Conservation (phyloP, 176 grass and related monocot genomes). For the Lolium multiflorum region DNA sequence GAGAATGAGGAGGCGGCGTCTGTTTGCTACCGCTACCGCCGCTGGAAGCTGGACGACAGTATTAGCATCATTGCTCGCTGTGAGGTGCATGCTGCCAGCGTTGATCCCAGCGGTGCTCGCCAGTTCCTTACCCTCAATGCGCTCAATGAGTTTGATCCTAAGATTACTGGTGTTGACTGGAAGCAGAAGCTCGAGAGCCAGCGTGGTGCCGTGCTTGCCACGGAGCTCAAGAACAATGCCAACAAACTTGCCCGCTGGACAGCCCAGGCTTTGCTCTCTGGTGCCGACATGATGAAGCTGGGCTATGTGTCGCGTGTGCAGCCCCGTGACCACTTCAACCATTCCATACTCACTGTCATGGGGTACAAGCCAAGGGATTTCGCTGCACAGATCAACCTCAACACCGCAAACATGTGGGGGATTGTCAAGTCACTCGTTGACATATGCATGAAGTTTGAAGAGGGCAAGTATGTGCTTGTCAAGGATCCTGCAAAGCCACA, state of each 20-base stretch:
- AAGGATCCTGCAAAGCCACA: constrained; percentile 84
- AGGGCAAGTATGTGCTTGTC: constrained; percentile 90
- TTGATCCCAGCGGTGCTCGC: constrained; percentile 57
- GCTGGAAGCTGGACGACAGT: constrained; percentile 79
- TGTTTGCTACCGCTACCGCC: constrained; percentile 77
- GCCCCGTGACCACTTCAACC: constrained; percentile 78
- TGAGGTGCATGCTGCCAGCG: constrained; percentile 65
- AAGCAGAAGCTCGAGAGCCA: constrained; percentile 88
- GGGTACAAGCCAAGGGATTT: constrained; percentile 88
- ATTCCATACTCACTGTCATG: constrained; percentile 72
- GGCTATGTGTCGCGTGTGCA: constrained; percentile 79
- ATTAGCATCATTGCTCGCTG: constrained; percentile 77
- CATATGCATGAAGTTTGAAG: constrained; percentile 82
- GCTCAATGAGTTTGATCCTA: constrained; percentile 83
- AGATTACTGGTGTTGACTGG: constrained; percentile 86
- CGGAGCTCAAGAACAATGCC: constrained; percentile 92
- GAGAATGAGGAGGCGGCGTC: constrained; percentile 71
- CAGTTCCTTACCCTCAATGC: constrained; percentile 78
- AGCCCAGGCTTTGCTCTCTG: constrained; percentile 71
- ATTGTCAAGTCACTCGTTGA: constrained; percentile 91
- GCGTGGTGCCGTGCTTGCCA: constrained; percentile 80
- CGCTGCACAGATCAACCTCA: constrained; percentile 83
- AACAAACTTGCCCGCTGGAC: constrained; percentile 94
- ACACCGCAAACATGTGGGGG: constrained; percentile 92
- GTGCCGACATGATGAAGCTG: constrained; percentile 87